Evolutionary conservation across 164 flowering plant species (phyloP).

Genomic region (Pachysandra terminalis): DNA sequence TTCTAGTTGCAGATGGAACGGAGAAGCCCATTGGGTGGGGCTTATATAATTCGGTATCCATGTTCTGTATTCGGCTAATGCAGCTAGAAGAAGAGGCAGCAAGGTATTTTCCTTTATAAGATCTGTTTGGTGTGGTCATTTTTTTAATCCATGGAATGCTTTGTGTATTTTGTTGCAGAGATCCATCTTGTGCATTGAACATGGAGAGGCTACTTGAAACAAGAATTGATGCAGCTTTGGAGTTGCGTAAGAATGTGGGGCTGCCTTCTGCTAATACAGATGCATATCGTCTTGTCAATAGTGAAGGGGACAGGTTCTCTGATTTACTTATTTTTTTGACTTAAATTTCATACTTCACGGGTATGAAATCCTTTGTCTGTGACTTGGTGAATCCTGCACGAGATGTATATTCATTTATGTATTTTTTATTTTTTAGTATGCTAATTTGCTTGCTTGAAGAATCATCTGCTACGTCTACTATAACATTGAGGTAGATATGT

Average conservation of each 20-base stretch:
- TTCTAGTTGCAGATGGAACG: conserved; percentile 86
- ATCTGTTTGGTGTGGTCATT: neutral
- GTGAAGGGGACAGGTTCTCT: conserved; percentile 89
- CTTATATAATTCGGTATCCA: conserved; percentile 82
- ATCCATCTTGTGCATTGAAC: conserved; percentile 65
- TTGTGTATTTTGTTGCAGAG: conserved; percentile 38
- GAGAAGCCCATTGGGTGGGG: conserved; percentile 97
- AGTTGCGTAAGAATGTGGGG: conserved; percentile 58
- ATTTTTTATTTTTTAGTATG: neutral
- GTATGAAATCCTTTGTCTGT: too few relatives aligned
- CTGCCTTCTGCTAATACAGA: conserved; percentile 76
- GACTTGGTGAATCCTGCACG: too few relatives aligned
- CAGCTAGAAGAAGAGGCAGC: conserved; percentile 85
- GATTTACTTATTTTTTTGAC: neutral
- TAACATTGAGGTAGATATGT: neutral
- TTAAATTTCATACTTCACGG: too few relatives aligned
- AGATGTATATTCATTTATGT: too few relatives aligned
- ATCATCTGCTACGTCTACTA: too few relatives aligned
- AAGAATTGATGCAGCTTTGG: conserved; percentile 65
- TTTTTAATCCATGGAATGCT: conserved; percentile 2
- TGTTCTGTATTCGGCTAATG: conserved; percentile 96
- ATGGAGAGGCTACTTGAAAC: conserved; percentile 73
- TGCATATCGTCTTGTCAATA: conserved; percentile 90
- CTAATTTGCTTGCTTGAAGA: neutral
- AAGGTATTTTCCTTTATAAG: conserved; percentile 29